Conservation (phyloP, 495 filamentous ascomycete genomes). For the Pseudotulostoma volvatum region DNA sequence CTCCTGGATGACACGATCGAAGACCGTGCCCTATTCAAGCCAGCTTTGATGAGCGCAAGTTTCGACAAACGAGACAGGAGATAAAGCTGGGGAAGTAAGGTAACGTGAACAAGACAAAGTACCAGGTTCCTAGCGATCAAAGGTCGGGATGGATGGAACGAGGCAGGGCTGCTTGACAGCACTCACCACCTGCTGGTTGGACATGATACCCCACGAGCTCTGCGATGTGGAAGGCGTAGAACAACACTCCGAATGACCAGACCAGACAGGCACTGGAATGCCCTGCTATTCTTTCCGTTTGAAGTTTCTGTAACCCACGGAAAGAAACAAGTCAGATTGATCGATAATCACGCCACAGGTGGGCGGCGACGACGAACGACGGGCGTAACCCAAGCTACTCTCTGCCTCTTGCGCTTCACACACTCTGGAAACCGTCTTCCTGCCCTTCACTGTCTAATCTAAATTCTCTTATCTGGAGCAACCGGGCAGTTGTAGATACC, state of each 20-base stretch:
- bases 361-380: neutral
- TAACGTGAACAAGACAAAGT: constrained; percentile 4
- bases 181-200: constrained; percentile 52
- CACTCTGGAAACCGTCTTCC: no score
- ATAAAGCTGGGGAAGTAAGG: constrained; percentile 4
- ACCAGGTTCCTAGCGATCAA: no score
- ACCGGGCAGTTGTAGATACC: no score
- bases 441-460: no score
- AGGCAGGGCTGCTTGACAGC: constrained; percentile 9
- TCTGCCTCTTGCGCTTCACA: no score
- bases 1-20: constrained; percentile 79
- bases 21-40: constrained; percentile 55
- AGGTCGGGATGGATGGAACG: constrained; percentile 1
- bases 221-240: no score
- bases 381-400: no score
- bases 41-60: constrained; percentile 19
- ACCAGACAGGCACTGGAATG: no score
- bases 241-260: no score
- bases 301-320: neutral
- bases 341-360: neutral
- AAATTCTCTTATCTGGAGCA: no score
- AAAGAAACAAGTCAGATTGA: neutral
- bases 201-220: constrained; percentile 35
- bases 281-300: neutral
- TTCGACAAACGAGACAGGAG: neutral